Percentiles rank a stretch among this genome's conserved stretches.
Conservation (phyloP, 164 flowering plant species). For the Pachysandra terminalis region DNA sequence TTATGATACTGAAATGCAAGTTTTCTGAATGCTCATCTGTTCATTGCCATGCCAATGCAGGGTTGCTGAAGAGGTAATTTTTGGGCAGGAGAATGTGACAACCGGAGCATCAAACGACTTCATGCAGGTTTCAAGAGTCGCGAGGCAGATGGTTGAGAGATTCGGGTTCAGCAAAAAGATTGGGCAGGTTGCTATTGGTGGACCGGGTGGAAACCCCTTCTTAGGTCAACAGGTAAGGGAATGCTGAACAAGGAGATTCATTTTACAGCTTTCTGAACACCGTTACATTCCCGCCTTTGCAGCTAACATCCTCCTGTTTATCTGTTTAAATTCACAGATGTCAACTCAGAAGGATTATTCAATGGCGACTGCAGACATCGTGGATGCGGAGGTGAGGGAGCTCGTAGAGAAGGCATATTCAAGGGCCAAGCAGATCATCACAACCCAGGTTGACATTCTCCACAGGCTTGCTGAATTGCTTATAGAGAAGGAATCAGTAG, state of each 20-base stretch:
- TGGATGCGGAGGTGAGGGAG: conserved; percentile 93
- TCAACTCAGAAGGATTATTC: conserved; percentile 93
- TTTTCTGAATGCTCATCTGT: not conserved
- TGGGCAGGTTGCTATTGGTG: conserved; percentile 97
- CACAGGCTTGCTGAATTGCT: conserved; percentile 93
- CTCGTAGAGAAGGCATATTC: conserved; percentile 77
- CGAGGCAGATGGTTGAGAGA: conserved; percentile 97
- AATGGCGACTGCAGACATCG: conserved; percentile 97
- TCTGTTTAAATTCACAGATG: conserved; percentile 52
- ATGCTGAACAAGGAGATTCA: not conserved
- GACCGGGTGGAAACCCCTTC: conserved; percentile 93
- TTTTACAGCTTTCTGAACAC: not conserved
- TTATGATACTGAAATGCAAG: not conserved
- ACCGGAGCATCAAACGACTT: conserved; percentile 98
- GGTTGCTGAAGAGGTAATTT: conserved; percentile 94
- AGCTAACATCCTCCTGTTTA: not conserved
- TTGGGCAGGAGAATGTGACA: conserved; percentile 84
- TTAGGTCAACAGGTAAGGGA: conserved; percentile 79
- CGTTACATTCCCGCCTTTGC: too few species aligned
- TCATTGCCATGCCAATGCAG: conserved; percentile 32
- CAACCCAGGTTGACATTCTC: conserved; percentile 84
- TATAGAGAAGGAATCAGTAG: conserved; percentile 94
- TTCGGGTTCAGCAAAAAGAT: conserved; percentile 98
- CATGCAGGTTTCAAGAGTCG: conserved; percentile 95
- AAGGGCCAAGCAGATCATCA: conserved; percentile 72